A percentile compares a stretch with the other conserved stretches of the same genome.
phyloP scores from a whole-genome alignment of 2,329 filamentous ascomycete species.

The Pseudogymnoascus sp. region DNA sequence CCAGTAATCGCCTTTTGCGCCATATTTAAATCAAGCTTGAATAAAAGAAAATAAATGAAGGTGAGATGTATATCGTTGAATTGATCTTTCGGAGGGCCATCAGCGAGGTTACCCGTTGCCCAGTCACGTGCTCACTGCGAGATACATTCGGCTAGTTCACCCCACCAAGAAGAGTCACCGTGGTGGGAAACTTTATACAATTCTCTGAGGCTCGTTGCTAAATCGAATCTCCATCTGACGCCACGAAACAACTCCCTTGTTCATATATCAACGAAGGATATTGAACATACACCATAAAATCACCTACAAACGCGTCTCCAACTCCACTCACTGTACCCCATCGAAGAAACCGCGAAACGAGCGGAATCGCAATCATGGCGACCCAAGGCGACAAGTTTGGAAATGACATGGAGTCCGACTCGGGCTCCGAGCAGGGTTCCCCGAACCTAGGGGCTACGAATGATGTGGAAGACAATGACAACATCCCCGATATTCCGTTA shows the following conservation, averaged over 20 bases:
- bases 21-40: conserved; percentile 18
- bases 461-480: conserved; percentile 45
- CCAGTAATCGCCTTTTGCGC: conserved; percentile 18
- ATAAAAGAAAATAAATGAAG: conserved; percentile 5
- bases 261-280: conserved; percentile 7
- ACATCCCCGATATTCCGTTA: conserved; percentile 52
- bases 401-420: conserved; percentile 67
- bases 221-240: conserved; percentile 1
- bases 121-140: not conserved
- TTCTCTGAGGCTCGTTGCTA: conserved; percentile 8
- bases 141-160: conserved; percentile 8
- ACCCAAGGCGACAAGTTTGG: conserved; percentile 53
- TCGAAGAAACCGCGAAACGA: not conserved
- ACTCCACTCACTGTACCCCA: not conserved
- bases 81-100: not conserved
- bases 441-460: conserved; percentile 37
- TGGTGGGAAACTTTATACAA: conserved; percentile 9
- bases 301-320: not conserved
- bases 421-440: conserved; percentile 54
- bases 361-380: conserved; percentile 24
- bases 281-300: conserved; percentile 3
- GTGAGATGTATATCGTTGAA: not conserved
- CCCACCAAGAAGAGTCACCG: conserved; percentile 9
- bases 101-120: conserved; percentile 2
- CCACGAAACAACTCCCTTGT: not conserved